Conservation (phyloP, 2,329 filamentous ascomycete species). For the Coleophoma eucalyptorum region DNA sequence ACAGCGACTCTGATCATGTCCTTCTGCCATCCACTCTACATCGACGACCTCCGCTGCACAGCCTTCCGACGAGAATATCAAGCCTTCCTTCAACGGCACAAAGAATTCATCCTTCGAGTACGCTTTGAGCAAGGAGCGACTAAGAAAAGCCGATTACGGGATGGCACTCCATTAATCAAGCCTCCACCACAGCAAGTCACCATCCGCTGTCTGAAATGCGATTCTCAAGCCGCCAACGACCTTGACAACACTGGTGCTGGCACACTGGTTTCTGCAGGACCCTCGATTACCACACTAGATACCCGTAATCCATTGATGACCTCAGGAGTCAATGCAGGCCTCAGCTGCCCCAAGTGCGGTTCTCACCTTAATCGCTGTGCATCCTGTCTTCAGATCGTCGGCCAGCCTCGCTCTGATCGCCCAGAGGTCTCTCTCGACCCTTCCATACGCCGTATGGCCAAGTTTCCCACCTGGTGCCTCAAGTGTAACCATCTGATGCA, state of each 20-base stretch:
- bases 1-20: constrained; percentile 73
- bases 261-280: constrained; percentile 9
- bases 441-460: constrained; percentile 41
- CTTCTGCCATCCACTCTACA: constrained; percentile 70
- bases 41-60: constrained; percentile 71
- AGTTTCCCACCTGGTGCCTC: constrained; percentile 67
- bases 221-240: constrained; percentile 49
- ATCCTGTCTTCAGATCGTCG: constrained; percentile 64
- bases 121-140: constrained; percentile 78
- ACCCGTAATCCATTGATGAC: constrained; percentile 52
- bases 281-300: constrained; percentile 14
- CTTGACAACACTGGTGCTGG: constrained; percentile 15
- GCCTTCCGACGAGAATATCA: constrained; percentile 72
- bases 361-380: constrained; percentile 64
- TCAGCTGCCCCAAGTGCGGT: constrained; percentile 64
- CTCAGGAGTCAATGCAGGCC: constrained; percentile 54
- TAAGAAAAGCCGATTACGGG: constrained; percentile 58
- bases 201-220: constrained; percentile 75
- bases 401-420: constrained; percentile 56
- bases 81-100: constrained; percentile 69
- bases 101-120: constrained; percentile 68
- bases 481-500: constrained; percentile 66
- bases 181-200: constrained; percentile 67
- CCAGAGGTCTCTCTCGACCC: constrained; percentile 47
- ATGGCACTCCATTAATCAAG: constrained; percentile 59